Evolutionary conservation across 164 flowering plant species (phyloP).

Genomic region (Euptelea pleiosperma): DNA sequence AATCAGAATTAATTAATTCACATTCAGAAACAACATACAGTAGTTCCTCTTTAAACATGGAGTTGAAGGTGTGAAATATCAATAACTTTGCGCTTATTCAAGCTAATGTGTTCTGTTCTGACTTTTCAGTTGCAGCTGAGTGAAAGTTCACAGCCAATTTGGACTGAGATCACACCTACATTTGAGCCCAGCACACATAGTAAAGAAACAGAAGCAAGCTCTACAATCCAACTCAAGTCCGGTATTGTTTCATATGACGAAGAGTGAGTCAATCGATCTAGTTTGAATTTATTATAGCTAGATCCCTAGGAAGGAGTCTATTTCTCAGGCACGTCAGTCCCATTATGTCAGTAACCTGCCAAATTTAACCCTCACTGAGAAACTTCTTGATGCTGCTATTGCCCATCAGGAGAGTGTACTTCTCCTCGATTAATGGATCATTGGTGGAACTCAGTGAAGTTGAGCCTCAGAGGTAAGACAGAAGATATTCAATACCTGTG

Average conservation of each 20-base stretch:
- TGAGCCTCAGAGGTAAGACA: conserved; percentile 53
- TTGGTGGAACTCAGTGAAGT: conserved; percentile 56
- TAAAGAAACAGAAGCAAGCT: conserved; percentile 35
- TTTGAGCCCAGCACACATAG: conserved; percentile 18
- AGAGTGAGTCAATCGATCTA: conserved; percentile 45
- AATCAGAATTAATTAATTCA: too few species aligned
- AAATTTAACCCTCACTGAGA: background rate
- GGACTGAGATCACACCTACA: conserved; percentile 50
- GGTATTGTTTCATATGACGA: conserved; percentile 60
- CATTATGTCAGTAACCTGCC: background rate
- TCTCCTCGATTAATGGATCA: conserved; percentile 58
- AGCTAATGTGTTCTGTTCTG: background rate
- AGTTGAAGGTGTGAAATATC: background rate
- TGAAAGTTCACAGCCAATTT: conserved; percentile 57
- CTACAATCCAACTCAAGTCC: conserved; percentile 37
- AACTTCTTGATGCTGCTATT: conserved; percentile 13
- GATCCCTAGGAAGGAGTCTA: background rate
- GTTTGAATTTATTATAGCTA: background rate
- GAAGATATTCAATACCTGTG: background rate
- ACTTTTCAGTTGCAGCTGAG: conserved; percentile 55
- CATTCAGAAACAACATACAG: too few species aligned
- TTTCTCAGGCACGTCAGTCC: too few species aligned
- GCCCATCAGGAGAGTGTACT: conserved; percentile 53
- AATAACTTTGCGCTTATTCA: too few species aligned
- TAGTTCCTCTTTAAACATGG: background rate